Conservation (phyloP, 345 rosid species). For the Populus euphratica region DNA sequence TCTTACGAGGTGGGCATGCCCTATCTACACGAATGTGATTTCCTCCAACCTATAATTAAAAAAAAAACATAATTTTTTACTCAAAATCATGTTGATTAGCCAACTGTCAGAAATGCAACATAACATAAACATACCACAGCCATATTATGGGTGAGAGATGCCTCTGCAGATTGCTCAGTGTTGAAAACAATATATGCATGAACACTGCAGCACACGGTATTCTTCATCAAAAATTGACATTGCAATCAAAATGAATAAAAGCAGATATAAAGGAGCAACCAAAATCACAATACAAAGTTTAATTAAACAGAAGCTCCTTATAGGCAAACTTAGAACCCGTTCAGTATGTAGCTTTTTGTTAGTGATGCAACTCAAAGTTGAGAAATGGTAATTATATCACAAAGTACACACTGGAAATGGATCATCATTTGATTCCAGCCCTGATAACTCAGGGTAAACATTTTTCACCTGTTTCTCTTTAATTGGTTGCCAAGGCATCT, state of each 20-base stretch:
- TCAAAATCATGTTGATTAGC: background rate
- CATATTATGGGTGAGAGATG: conserved; percentile 82
- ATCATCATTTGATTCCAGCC: too few relatives aligned
- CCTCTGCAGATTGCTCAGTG: conserved; percentile 75
- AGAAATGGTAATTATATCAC: background rate
- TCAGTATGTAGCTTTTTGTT: too few relatives aligned
- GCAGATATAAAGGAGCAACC: background rate
- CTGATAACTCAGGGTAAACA: background rate
- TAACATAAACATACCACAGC: conserved; percentile 85
- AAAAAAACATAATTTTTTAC: background rate
- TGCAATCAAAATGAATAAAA: background rate
- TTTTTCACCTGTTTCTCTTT: background rate
- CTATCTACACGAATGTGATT: conserved; percentile 93
- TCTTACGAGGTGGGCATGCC: conserved; percentile 96
- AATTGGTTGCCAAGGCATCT: background rate
- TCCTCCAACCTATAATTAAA: conserved; percentile 57
- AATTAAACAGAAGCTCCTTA: background rate
- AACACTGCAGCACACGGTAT: conserved; percentile 50
- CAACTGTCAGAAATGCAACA: conserved; percentile 11
- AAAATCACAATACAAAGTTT: background rate
- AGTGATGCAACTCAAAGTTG: background rate
- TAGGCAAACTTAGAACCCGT: background rate
- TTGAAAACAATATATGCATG: conserved; percentile 89
- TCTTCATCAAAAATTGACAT: conserved; percentile 2
- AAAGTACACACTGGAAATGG: background rate